Evolutionary conservation across 805 yeast genomes (phyloP).

Genomic region (Sugiyamaella mastotermitis): DNA sequence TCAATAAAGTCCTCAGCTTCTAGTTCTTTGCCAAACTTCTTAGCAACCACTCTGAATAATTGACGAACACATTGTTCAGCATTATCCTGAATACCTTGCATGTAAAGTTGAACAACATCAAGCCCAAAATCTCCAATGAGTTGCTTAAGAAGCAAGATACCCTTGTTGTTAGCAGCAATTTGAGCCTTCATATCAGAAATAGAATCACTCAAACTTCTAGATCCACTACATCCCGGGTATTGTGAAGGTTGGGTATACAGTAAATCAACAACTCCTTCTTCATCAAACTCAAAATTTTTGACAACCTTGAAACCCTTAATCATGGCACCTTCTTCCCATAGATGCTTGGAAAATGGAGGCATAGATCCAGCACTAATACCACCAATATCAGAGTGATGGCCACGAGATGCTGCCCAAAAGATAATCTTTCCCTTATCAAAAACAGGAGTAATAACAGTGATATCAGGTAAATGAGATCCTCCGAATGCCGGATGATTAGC

Average conservation of each 20-base stretch:
- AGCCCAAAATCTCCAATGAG: conserved; percentile 60
- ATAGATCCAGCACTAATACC: conserved; percentile 88
- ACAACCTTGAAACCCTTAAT: conserved; percentile 75
- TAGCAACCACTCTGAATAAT: conserved; percentile 42
- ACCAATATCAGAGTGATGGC: conserved; percentile 96
- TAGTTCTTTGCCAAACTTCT: conserved; percentile 27
- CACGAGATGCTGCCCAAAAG: conserved; percentile 89
- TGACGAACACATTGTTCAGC: conserved; percentile 67
- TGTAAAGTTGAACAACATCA: conserved; percentile 58
- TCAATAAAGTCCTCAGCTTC: conserved; percentile 28
- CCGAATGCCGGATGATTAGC: conserved; percentile 80
- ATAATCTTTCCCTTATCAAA: conserved; percentile 54
- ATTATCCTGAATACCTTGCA: conserved; percentile 76
- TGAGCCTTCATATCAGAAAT: conserved; percentile 81
- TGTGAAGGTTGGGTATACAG: conserved; percentile 70
- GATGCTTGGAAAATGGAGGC: conserved; percentile 84
- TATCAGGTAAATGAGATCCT: conserved; percentile 87
- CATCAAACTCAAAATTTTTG: conserved; percentile 66
- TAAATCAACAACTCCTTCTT: conserved; percentile 54
- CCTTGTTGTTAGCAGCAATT: conserved; percentile 83
- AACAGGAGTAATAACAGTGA: conserved; percentile 89
- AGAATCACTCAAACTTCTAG: conserved; percentile 78
- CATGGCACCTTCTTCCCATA: conserved; percentile 89
- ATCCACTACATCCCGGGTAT: conserved; percentile 83
- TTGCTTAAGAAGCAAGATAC: conserved; percentile 57